Evolutionary conservation across 306 rosid genomes (phyloP), one percentile per base, ranked within the genome.

Genomic region (Prunus armeniaca): DNA sequence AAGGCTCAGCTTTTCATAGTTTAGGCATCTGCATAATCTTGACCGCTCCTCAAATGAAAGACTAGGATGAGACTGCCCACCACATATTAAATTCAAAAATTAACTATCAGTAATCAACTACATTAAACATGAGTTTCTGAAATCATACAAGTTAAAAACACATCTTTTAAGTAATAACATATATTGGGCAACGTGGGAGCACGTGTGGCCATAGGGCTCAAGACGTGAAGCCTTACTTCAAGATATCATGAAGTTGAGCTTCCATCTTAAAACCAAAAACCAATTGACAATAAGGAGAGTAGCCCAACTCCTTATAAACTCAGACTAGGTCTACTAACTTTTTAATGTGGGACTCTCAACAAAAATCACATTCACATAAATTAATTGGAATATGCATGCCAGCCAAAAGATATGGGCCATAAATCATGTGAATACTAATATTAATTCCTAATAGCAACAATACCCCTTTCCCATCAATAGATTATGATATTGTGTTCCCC

Each of bases 1-100:
- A 32, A 91, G 78, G 72, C 90, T 85, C 56, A 93, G 86, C 83
- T 91, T 93, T 43, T 82, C 77, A 62, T 87, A 89, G 49, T 91
- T 86, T 19, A 93, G 74, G 79, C 96, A 87, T 86, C 90, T 76
- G 49, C 98, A 91, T 74, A 93, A 55, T 74, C 81, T 91, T 69
- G 96, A 84, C 32, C 90, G 82, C 64, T 91, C 91, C 71, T 88
- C 98, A 32, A 84, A 84, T 50, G 88, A 38, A 13, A 85, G 82
- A 65, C 24, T 76, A 9, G 84, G 86, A 54, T 89, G 96, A 56
- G 91, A 85, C 98, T 93, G 92, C 81, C 77, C 81, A 52, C 80
- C 77, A 84, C 62, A 19, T 14, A 70, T 51, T 24, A 18, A 43
- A 38, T 28, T 17, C 2, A 60, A 62, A 1, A 49, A 34, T 71